phyloP scores from a whole-genome alignment of 2,329 filamentous ascomycete species.

The Aaosphaeria arxii region DNA sequence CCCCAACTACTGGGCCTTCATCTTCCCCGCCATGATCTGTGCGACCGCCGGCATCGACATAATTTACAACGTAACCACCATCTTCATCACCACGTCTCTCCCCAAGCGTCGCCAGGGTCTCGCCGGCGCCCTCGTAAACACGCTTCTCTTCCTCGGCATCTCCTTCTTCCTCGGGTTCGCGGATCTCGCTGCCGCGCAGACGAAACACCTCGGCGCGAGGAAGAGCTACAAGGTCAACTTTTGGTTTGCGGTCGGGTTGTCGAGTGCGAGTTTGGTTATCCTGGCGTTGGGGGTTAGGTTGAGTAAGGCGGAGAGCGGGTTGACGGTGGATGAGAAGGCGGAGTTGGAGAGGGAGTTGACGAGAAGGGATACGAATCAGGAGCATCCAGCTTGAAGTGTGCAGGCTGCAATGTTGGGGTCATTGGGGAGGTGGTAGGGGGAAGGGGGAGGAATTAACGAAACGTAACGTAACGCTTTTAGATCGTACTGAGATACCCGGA shows the following conservation, averaged over 20 bases:
- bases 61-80: slow-evolving; percentile 37
- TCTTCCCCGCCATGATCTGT: slow-evolving; percentile 44
- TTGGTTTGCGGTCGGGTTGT: slow-evolving; percentile 31
- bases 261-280: slow-evolving; percentile 26
- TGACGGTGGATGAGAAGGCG: slow-evolving; percentile 30
- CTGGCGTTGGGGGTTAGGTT: slow-evolving; percentile 38
- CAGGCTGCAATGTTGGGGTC: no score
- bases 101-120: slow-evolving; percentile 33
- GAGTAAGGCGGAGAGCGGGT: slow-evolving; percentile 33
- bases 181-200: slow-evolving; percentile 34
- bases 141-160: slow-evolving; percentile 35
- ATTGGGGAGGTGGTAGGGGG: no score
- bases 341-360: slow-evolving; percentile 29
- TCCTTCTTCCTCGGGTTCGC: slow-evolving; percentile 34
- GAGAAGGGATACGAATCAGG: slow-evolving; percentile 6
- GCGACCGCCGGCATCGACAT: slow-evolving; percentile 37
- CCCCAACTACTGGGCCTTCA: slow-evolving; percentile 36
- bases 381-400: no score
- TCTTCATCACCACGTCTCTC: slow-evolving; percentile 36
- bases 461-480: no score
- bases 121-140: slow-evolving; percentile 36
- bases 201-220: slow-evolving; percentile 22
- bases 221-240: slow-evolving; percentile 37
- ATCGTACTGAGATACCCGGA: no score
- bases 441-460: no score